phyloP scores from a whole-genome alignment of 2,329 filamentous ascomycete genomes.

The Didymella pinodella region DNA sequence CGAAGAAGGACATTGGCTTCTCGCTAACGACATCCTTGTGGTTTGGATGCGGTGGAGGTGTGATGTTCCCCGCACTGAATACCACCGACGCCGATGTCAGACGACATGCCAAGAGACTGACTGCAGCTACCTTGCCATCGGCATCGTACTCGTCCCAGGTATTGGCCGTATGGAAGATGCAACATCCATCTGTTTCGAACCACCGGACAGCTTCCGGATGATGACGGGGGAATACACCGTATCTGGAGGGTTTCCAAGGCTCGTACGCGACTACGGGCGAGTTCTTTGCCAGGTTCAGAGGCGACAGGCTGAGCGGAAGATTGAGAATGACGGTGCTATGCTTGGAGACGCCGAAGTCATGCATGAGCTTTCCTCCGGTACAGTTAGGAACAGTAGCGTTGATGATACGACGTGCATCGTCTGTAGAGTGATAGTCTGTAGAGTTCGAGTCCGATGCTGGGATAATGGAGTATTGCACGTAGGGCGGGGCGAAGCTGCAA shows the following conservation, averaged over 20 bases:
- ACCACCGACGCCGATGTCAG: constrained; percentile 71
- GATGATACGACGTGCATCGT: constrained; percentile 48
- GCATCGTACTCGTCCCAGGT: constrained; percentile 66
- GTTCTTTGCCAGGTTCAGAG: constrained; percentile 65
- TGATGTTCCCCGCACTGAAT: constrained; percentile 70
- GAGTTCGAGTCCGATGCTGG: constrained; percentile 42
- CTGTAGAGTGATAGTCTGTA: background rate
- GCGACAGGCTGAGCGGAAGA: constrained; percentile 71
- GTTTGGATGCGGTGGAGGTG: constrained; percentile 56
- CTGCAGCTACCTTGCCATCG: constrained; percentile 50
- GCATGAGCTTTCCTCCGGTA: constrained; percentile 74
- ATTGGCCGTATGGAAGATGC: constrained; percentile 77
- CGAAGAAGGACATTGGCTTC: constrained; percentile 57
- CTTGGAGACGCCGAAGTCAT: constrained; percentile 74
- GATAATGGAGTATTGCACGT: constrained; percentile 71
- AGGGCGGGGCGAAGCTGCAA: constrained; percentile 70
- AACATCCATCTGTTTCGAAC: constrained; percentile 73
- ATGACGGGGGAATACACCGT: constrained; percentile 72
- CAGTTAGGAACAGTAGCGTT: constrained; percentile 68
- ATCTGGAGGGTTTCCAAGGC: constrained; percentile 64
- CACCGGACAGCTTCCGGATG: constrained; percentile 66
- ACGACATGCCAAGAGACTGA: constrained; percentile 72
- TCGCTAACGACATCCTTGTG: constrained; percentile 42
- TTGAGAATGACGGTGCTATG: constrained; percentile 73
- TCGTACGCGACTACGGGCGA: constrained; percentile 68